phyloP scores from a whole-genome alignment of 306 rosid genomes.

The Potentilla sterilis region DNA sequence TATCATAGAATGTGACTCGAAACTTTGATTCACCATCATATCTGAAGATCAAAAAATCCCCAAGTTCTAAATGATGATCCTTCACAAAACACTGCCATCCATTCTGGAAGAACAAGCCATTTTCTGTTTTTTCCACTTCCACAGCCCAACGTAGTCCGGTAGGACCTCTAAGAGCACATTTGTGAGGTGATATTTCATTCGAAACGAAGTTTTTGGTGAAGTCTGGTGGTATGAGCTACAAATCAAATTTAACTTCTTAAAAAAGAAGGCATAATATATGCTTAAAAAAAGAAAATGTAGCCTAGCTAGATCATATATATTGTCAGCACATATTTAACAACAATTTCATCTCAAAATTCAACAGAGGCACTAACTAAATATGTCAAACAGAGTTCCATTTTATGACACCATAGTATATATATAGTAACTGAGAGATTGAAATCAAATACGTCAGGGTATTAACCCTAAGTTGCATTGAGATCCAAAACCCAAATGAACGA shows the following conservation, averaged over 20 bases:
- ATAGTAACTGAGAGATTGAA: no score
- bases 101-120: neutral
- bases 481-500: neutral
- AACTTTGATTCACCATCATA: neutral
- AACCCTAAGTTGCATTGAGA: neutral
- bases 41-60: neutral
- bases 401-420: no score
- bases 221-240: slow-evolving; percentile 1
- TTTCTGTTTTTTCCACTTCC: neutral
- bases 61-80: neutral
- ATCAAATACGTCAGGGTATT: neutral
- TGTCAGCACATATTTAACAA: no score
- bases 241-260: neutral
- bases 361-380: no score
- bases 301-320: no score
- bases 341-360: no score
- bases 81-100: neutral
- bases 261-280: no score
- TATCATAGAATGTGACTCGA: neutral
- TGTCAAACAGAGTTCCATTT: no score
- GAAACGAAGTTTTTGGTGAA: neutral
- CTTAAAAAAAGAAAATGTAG: no score
- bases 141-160: neutral
- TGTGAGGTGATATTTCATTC: neutral
- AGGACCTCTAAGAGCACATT: slow-evolving; percentile 2